Evolutionary conservation across 805 yeast species (phyloP).

Genomic region (Spathaspora boniae): DNA sequence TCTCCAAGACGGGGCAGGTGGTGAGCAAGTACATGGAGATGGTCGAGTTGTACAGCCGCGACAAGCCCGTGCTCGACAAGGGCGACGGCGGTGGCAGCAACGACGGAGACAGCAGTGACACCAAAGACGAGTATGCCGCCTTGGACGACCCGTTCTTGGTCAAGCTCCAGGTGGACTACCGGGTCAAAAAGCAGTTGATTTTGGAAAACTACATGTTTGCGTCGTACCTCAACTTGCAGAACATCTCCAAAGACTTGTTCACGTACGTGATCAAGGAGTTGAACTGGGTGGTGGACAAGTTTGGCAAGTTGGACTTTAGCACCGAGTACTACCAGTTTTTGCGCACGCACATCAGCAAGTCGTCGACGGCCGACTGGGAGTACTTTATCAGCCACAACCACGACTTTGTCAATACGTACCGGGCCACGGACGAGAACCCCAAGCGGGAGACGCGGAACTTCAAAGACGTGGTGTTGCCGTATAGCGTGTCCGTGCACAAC

Average conservation of each 20-base stretch:
- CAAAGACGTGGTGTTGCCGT: constrained; percentile 33
- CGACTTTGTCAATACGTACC: constrained; percentile 54
- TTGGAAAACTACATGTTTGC: constrained; percentile 42
- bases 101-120: constrained; percentile 19
- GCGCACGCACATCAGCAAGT: constrained; percentile 21
- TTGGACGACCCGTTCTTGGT: constrained; percentile 41
- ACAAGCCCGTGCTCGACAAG: constrained; percentile 29
- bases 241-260: constrained; percentile 36
- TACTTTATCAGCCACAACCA: constrained; percentile 35
- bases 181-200: constrained; percentile 37
- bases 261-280: constrained; percentile 37
- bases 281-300: constrained; percentile 27
- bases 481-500: constrained; percentile 34
- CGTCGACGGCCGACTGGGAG: constrained; percentile 35
- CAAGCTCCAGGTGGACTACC: constrained; percentile 37
- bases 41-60: constrained; percentile 33
- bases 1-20: constrained; percentile 58
- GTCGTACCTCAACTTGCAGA: constrained; percentile 39
- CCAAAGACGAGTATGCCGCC: constrained; percentile 23
- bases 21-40: constrained; percentile 33
- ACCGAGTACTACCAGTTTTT: constrained; percentile 22
- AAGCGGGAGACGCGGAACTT: constrained; percentile 42
- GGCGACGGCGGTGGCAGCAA: constrained; percentile 18
- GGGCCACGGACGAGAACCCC: constrained; percentile 44
- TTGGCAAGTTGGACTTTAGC: constrained; percentile 24